Conservation (phyloP, 352 stramenopile genomes). For the Pythium utonaiense region DNA sequence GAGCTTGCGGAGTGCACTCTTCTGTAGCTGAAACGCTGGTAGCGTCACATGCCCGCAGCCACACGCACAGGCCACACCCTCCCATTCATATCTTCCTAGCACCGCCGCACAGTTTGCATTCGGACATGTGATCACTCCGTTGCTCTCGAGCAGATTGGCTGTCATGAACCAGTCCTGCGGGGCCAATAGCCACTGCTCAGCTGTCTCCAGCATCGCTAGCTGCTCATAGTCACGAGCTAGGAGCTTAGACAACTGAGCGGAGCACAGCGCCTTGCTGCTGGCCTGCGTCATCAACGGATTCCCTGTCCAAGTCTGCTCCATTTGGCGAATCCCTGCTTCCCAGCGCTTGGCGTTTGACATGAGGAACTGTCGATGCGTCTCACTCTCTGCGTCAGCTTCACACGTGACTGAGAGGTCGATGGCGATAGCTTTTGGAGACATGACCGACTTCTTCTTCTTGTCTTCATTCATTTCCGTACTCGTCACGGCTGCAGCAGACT, state of each 20-base stretch:
- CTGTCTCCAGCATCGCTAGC: not conserved
- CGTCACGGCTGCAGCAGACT: not conserved
- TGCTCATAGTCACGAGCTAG: not conserved
- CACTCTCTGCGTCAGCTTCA: not conserved
- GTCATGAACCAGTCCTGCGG: slow-evolving; percentile 18
- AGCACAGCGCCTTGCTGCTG: not conserved
- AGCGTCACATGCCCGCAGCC: slow-evolving; percentile 28
- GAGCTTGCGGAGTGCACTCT: slow-evolving; percentile 41
- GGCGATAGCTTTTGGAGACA: slow-evolving; percentile 9
- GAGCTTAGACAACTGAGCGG: slow-evolving; percentile 5
- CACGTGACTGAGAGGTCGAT: slow-evolving; percentile 15
- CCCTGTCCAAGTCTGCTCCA: not conserved
- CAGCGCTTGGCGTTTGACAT: slow-evolving; percentile 8
- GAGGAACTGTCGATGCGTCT: slow-evolving; percentile 1
- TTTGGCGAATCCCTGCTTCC: slow-evolving; percentile 3
- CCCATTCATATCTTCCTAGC: slow-evolving; percentile 14
- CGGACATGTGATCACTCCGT: slow-evolving; percentile 12
- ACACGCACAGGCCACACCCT: slow-evolving; percentile 20
- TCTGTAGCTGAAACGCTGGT: slow-evolving; percentile 53
- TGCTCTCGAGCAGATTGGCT: not conserved
- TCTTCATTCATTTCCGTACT: slow-evolving; percentile 2
- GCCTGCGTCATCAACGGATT: not conserved
- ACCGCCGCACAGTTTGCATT: slow-evolving; percentile 7
- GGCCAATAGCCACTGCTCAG: slow-evolving; percentile 7
- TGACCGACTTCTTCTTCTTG: slow-evolving; percentile 11